Conservation (phyloP, 1,284 basidiomycete genomes). For the Hortiboletus rubellus region DNA sequence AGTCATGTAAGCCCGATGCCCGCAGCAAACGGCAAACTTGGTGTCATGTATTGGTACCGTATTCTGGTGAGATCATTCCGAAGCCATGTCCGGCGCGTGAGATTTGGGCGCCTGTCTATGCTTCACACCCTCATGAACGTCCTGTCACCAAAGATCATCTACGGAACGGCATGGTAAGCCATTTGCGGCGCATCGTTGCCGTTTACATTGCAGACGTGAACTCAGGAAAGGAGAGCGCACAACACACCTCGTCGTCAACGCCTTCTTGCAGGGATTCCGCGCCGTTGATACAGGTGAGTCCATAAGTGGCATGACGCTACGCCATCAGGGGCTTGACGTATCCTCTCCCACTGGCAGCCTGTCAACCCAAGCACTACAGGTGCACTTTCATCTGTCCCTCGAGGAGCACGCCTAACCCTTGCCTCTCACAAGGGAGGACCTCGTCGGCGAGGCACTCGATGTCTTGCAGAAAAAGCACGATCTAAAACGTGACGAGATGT, state of each 20-base stretch:
- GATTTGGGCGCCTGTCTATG: slow-evolving; percentile 15
- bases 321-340: slow-evolving; percentile 15
- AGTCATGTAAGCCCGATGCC: no score
- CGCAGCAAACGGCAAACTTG: background rate
- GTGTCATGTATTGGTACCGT: background rate
- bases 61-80: background rate
- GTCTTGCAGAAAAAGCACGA: slow-evolving; percentile 51
- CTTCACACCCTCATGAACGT: slow-evolving; percentile 21
- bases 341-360: slow-evolving; percentile 45
- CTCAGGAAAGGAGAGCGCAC: slow-evolving; percentile 75
- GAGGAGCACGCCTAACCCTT: background rate
- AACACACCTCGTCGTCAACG: slow-evolving; percentile 62
- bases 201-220: slow-evolving; percentile 4
- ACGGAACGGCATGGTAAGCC: slow-evolving; percentile 67
- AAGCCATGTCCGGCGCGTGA: slow-evolving; percentile 10
- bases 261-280: slow-evolving; percentile 72
- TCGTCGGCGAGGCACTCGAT: slow-evolving; percentile 71
- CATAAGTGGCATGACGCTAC: background rate
- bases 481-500: slow-evolving; percentile 62
- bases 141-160: slow-evolving; percentile 51
- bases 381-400: slow-evolving; percentile 26
- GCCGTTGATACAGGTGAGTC: slow-evolving; percentile 74
- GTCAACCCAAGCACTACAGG: slow-evolving; percentile 78
- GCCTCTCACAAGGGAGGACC: slow-evolving; percentile 58
- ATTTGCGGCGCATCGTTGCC: background rate